These are phyloP conservation scores for Elaeis oleifera DNA, from an alignment of 202 grass and related monocot species.

Conservation along the genomic window DNA sequence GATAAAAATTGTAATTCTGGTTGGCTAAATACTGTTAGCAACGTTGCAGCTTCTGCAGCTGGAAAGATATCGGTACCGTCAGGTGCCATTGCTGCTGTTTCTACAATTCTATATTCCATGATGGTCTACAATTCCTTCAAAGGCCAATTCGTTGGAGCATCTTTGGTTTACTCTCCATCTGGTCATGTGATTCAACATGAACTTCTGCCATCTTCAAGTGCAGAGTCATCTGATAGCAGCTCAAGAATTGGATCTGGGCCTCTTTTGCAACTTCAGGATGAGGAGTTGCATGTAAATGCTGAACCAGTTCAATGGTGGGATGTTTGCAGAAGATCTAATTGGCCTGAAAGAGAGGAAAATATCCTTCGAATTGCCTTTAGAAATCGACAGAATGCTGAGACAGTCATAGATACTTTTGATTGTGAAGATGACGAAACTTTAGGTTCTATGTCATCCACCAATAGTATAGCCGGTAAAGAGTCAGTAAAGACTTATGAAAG, in stretches of 20 bases:
- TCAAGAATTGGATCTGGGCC: constrained; percentile 48
- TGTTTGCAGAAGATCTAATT: constrained; percentile 89
- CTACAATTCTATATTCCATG: constrained; percentile 70
- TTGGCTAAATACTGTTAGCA: constrained; percentile 97
- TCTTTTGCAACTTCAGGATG: constrained; percentile 70
- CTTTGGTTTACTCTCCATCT: constrained; percentile 95
- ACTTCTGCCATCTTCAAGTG: constrained; percentile 65
- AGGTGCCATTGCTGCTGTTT: constrained; percentile 66
- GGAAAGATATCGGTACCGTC: constrained; percentile 77
- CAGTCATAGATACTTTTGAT: constrained; percentile 51
- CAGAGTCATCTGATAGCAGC: constrained; percentile 51
- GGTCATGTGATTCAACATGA: constrained; percentile 98
- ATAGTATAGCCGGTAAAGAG: constrained; percentile 46
- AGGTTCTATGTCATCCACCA: constrained; percentile 34
- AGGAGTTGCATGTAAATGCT: constrained; percentile 77
- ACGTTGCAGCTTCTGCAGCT: constrained; percentile 84
- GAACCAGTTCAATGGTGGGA: constrained; percentile 99
- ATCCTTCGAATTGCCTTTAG: constrained; percentile 46
- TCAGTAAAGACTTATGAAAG: constrained; percentile 44
- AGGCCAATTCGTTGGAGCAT: constrained; percentile 88
- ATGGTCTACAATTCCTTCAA: constrained; percentile 41
- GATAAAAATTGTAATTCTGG: constrained; percentile 88
- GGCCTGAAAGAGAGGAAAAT: constrained; percentile 85
- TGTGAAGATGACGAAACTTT: constrained; percentile 53
- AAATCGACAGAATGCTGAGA: constrained; percentile 40